Conservation (phyloP, 2,329 filamentous ascomycete species). For the Phaeophleospora eucalypticola region DNA sequence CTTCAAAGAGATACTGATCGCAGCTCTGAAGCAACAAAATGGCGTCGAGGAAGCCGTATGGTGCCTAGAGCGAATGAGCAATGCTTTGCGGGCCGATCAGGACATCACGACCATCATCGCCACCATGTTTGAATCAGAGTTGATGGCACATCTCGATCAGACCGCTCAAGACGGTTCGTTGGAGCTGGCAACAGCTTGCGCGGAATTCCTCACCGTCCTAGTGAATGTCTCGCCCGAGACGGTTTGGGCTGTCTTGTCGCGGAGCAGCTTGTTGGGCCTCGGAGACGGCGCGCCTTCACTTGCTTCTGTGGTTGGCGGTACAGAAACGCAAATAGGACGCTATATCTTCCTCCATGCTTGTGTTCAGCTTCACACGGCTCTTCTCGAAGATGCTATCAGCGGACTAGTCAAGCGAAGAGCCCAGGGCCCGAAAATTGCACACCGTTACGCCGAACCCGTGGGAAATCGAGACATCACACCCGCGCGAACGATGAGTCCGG, state of each 20-base stretch:
- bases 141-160: slow-evolving; percentile 46
- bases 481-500: slow-evolving; percentile 69
- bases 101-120: slow-evolving; percentile 81
- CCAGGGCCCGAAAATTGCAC: slow-evolving; percentile 36
- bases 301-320: slow-evolving; percentile 71
- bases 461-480: slow-evolving; percentile 66
- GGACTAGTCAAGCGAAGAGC: slow-evolving; percentile 65
- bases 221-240: slow-evolving; percentile 70
- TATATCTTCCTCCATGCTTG: slow-evolving; percentile 75
- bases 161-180: slow-evolving; percentile 61
- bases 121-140: slow-evolving; percentile 73
- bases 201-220: slow-evolving; percentile 74
- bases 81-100: slow-evolving; percentile 45
- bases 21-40: slow-evolving; percentile 27
- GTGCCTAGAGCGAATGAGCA: slow-evolving; percentile 49
- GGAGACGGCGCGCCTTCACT: slow-evolving; percentile 74
- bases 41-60: slow-evolving; percentile 38
- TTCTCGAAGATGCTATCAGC: slow-evolving; percentile 70
- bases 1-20: slow-evolving; percentile 63
- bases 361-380: slow-evolving; percentile 66
- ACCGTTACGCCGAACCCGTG: slow-evolving; percentile 43
- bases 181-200: slow-evolving; percentile 67
- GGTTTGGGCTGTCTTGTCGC: slow-evolving; percentile 84
- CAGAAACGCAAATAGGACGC: slow-evolving; percentile 71
- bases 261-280: slow-evolving; percentile 73